phyloP scores from a whole-genome alignment of 176 grass and related monocot species.

The Chrysopogon serrulatus region DNA sequence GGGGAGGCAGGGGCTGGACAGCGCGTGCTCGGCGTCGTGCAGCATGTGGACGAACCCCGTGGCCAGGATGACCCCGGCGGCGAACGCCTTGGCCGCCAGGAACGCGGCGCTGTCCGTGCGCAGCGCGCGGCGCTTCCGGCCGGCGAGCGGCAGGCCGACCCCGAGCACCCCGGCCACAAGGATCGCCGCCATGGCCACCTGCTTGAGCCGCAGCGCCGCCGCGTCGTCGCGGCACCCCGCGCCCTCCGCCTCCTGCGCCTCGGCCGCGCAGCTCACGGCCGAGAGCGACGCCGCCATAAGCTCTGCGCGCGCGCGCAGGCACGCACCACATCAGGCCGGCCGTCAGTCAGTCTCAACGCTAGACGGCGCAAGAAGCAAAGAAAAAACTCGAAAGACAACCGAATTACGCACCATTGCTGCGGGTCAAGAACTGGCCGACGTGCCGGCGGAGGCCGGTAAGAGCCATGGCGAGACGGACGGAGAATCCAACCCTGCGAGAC shows the following conservation, averaged over 20 bases:
- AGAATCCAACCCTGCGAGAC: background rate
- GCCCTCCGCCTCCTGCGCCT: conserved; percentile 17
- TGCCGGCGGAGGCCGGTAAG: conserved; percentile 20
- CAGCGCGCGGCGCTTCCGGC: conserved; percentile 50
- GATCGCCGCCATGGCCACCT: conserved; percentile 50
- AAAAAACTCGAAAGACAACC: background rate
- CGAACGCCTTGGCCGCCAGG: conserved; percentile 54
- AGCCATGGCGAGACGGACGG: background rate
- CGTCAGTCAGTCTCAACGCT: background rate
- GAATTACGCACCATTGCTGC: conserved; percentile 19
- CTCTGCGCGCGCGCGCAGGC: too few species aligned
- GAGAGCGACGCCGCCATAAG: conserved; percentile 55
- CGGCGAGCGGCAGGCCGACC: conserved; percentile 52
- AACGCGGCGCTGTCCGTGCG: conserved; percentile 48
- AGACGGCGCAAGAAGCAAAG: background rate
- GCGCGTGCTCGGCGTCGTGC: conserved; percentile 49
- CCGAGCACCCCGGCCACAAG: conserved; percentile 52
- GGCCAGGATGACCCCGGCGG: conserved; percentile 77
- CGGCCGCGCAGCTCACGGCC: conserved; percentile 45
- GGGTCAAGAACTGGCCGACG: conserved; percentile 1
- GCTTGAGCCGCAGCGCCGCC: conserved; percentile 53
- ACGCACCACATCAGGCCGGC: background rate
- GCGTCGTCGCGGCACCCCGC: conserved; percentile 43
- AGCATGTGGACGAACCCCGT: conserved; percentile 92
- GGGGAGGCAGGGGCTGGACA: conserved; percentile 58